These are phyloP conservation scores for Mycogone perniciosa DNA, from an alignment of 2,329 filamentous ascomycete genomes.

Conservation along the genomic window DNA sequence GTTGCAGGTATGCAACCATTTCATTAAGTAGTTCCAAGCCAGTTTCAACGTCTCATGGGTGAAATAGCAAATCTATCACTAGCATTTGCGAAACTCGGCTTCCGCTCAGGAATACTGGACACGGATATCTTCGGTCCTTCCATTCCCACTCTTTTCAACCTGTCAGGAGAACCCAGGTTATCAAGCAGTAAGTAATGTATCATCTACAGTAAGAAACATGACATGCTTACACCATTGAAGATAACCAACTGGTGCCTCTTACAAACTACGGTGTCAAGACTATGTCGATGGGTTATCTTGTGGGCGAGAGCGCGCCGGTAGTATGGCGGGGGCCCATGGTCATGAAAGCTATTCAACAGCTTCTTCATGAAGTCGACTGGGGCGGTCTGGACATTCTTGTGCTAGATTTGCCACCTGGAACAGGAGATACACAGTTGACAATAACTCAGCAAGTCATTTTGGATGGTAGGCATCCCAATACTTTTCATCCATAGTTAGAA, in stretches of 20 bases:
- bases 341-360: constrained; percentile 92
- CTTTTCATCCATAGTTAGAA: background rate
- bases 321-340: constrained; percentile 97
- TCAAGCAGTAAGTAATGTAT: constrained; percentile 53
- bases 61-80: constrained; percentile 69
- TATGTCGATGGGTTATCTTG: constrained; percentile 97
- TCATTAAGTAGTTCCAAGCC: background rate
- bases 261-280: constrained; percentile 94
- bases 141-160: constrained; percentile 80
- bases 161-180: constrained; percentile 71
- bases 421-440: constrained; percentile 93
- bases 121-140: constrained; percentile 96
- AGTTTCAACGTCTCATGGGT: background rate
- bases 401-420: constrained; percentile 87
- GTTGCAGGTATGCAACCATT: constrained; percentile 58
- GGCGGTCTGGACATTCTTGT: constrained; percentile 81
- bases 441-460: constrained; percentile 91
- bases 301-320: constrained; percentile 72
- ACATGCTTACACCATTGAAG: constrained; percentile 31
- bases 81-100: constrained; percentile 73
- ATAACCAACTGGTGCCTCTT: constrained; percentile 77
- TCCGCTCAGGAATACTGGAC: constrained; percentile 82
- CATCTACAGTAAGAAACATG: background rate
- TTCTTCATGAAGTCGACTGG: constrained; percentile 94
- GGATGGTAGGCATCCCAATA: constrained; percentile 51